Conservation (phyloP, 306 rosid species). For the Oemleria cerasiformis region DNA sequence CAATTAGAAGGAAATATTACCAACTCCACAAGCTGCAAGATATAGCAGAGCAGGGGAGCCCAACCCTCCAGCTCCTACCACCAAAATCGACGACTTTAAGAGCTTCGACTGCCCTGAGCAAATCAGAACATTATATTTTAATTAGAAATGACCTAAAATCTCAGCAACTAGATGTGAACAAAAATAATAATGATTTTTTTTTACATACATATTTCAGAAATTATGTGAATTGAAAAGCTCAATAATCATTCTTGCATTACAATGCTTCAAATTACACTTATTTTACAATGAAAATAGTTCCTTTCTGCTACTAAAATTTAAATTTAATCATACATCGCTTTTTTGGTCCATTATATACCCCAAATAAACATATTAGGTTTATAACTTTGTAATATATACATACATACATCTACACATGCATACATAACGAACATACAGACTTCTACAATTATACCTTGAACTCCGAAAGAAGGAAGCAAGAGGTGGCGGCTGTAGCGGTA, state of each 20-base stretch:
- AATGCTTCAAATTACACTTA: background rate
- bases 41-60: conserved; percentile 91
- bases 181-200: background rate
- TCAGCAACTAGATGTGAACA: background rate
- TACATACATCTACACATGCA: background rate
- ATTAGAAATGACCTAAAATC: background rate
- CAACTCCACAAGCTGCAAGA: conserved; percentile 89
- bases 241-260: background rate
- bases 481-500: conserved; percentile 97
- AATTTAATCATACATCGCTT: background rate
- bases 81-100: conserved; percentile 71
- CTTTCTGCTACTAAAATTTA: background rate
- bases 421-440: background rate
- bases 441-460: conserved; percentile 48
- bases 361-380: background rate
- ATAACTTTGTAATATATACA: background rate
- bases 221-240: background rate
- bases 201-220: background rate
- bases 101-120: conserved; percentile 70
- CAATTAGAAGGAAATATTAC: conserved; percentile 32
- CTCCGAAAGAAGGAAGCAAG: conserved; percentile 85
- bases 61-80: conserved; percentile 95
- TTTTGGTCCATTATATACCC: background rate
- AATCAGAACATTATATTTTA: background rate
- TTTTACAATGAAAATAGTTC: background rate